Evolutionary conservation across 2,329 filamentous ascomycete genomes (phyloP).

Genomic region (Zasmidium citrigriseum): DNA sequence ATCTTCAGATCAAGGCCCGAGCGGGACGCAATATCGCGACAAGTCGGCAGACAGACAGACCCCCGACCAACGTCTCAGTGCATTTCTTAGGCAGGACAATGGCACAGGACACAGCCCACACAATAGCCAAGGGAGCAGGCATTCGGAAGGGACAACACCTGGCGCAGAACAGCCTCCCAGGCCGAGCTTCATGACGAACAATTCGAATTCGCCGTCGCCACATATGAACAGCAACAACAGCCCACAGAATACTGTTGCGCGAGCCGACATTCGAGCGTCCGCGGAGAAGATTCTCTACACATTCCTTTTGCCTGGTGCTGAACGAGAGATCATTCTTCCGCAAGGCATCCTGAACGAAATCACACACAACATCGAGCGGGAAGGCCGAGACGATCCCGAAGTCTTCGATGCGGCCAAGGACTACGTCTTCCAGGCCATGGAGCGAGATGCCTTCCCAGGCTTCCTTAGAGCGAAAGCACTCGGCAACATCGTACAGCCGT

Average conservation of each 20-base stretch:
- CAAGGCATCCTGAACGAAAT: conserved; percentile 84
- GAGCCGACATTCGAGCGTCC: conserved; percentile 86
- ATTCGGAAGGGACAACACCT: conserved; percentile 34
- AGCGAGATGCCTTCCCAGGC: conserved; percentile 96
- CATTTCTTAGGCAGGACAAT: conserved; percentile 63
- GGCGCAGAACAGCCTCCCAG: conserved; percentile 51
- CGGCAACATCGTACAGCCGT: conserved; percentile 91
- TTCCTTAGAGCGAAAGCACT: conserved; percentile 94
- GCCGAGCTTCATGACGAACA: conserved; percentile 60
- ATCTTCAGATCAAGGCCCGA: conserved; percentile 37
- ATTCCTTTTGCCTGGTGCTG: conserved; percentile 89
- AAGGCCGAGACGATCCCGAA: conserved; percentile 91
- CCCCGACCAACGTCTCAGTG: conserved; percentile 87
- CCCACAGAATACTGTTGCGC: conserved; percentile 78
- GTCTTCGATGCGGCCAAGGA: conserved; percentile 97
- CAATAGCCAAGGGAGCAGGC: conserved; percentile 46
- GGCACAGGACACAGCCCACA: conserved; percentile 50
- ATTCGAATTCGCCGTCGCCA: conserved; percentile 41
- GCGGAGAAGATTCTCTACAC: conserved; percentile 99
- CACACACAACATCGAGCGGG: conserved; percentile 83
- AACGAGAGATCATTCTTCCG: conserved; percentile 92
- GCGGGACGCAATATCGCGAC: conserved; percentile 33
- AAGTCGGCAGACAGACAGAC: conserved; percentile 56
- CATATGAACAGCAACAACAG: conserved; percentile 71
- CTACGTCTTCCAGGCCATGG: conserved; percentile 99